Percentiles rank a stretch among this genome's conserved stretches.
Evolutionary conservation across 2,329 filamentous ascomycete species (phyloP).

Genomic region (Stachybotrys chlorohalonatus): DNA sequence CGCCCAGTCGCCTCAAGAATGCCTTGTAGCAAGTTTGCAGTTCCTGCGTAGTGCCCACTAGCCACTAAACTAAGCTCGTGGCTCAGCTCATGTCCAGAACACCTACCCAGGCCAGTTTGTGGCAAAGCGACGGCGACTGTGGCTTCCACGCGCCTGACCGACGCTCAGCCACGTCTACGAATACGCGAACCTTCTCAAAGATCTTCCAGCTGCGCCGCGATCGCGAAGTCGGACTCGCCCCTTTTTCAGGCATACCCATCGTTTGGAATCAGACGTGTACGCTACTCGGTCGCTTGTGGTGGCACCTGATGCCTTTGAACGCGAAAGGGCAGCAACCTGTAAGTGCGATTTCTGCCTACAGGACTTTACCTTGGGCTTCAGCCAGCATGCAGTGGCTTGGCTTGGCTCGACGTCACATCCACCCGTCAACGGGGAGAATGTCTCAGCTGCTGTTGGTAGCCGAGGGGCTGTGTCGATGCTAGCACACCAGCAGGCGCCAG

Average conservation of each 20-base stretch:
- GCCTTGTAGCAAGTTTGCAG: neutral
- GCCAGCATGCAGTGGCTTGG: neutral
- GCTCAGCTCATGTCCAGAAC: neutral
- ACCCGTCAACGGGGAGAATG: neutral
- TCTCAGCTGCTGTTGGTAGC: neutral
- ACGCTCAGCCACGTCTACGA: neutral
- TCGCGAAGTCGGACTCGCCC: neutral
- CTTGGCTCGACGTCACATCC: neutral
- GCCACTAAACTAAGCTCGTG: neutral
- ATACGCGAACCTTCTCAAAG: neutral
- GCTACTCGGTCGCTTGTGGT: neutral
- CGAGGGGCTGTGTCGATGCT: neutral
- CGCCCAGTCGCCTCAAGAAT: neutral
- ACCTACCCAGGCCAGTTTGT: no score
- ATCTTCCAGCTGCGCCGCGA: neutral
- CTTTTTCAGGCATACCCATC: neutral
- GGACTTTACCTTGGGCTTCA: neutral
- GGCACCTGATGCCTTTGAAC: neutral
- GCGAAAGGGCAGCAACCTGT: neutral
- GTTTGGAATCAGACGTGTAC: neutral
- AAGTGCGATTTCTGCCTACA: neutral
- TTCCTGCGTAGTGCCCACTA: neutral
- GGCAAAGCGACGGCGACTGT: neutral
- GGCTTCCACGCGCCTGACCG: neutral
- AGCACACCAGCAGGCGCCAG: neutral